A percentile compares a stretch with the other conserved stretches of the same genome.
These are phyloP conservation scores for Ceratocystis huliohia DNA, from an alignment of 2,329 filamentous ascomycete species.

Conservation along the genomic window DNA sequence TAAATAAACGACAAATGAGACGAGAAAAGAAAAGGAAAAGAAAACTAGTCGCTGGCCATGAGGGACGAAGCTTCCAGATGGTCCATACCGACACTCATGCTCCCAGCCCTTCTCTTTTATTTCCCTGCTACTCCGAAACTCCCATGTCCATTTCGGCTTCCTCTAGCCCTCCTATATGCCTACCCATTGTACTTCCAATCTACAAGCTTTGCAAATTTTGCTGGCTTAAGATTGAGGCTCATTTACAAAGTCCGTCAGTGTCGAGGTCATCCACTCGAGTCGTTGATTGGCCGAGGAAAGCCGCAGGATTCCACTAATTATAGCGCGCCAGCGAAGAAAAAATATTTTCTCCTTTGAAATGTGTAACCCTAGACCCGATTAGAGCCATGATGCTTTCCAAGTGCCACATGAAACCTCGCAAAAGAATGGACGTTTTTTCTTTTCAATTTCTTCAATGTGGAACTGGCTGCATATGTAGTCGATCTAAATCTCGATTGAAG, in stretches of 20 bases:
- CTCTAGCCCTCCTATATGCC: neutral
- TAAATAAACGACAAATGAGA: too few species aligned
- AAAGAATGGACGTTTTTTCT: neutral
- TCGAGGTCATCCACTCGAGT: neutral
- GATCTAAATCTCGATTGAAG: neutral
- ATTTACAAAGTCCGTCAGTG: neutral
- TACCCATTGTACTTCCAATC: neutral
- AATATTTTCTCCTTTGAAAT: neutral
- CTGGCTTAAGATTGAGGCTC: neutral
- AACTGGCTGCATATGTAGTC: too few species aligned
- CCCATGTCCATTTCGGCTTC: neutral
- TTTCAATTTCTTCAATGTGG: neutral
- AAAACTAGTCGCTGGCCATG: too few species aligned
- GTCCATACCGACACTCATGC: too few species aligned
- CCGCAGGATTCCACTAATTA: neutral
- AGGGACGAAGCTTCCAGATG: too few species aligned
- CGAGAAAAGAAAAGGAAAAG: too few species aligned
- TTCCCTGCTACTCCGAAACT: neutral
- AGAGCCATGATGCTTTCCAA: neutral
- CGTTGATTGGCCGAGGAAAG: conserved; percentile 1
- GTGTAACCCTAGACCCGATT: neutral
- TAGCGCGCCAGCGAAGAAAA: neutral
- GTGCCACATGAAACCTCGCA: neutral
- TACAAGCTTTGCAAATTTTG: neutral
- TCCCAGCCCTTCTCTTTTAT: too few species aligned